Evolutionary conservation across 2,329 filamentous ascomycete species (phyloP).

Genomic region (Metarhizium rileyi): DNA sequence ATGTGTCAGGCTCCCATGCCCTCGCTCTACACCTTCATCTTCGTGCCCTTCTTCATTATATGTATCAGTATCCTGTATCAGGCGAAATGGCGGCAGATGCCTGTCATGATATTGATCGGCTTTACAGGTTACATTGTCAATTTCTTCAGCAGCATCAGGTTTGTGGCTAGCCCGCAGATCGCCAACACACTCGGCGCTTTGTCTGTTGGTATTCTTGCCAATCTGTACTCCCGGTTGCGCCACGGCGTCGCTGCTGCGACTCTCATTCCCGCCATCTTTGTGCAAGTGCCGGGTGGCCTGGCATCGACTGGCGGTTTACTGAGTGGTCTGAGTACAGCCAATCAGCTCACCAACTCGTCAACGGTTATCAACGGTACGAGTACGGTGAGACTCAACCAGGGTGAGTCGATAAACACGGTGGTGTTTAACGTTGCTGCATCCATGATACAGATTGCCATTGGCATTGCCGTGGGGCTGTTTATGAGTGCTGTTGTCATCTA

Average conservation of each 20-base stretch:
- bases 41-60: constrained; percentile 64
- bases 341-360: constrained; percentile 31
- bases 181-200: constrained; percentile 70
- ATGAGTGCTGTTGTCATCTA: constrained; percentile 39
- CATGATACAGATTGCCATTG: constrained; percentile 44
- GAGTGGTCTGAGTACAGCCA: constrained; percentile 34
- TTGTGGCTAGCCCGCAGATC: constrained; percentile 62
- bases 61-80: constrained; percentile 71
- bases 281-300: constrained; percentile 37
- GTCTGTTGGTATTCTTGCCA: constrained; percentile 65
- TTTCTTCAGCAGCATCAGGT: constrained; percentile 58
- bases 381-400: constrained; percentile 14
- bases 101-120: constrained; percentile 66
- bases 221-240: constrained; percentile 57
- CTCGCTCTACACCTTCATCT: constrained; percentile 48
- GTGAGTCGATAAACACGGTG: constrained; percentile 22
- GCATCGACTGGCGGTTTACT: constrained; percentile 36
- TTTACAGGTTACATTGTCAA: constrained; percentile 68
- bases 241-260: constrained; percentile 41
- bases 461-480: constrained; percentile 41
- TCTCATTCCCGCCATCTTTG: constrained; percentile 38
- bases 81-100: constrained; percentile 71
- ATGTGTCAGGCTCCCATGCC: constrained; percentile 35
- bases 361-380: constrained; percentile 25
- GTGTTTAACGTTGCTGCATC: constrained; percentile 37